Conservation (phyloP, 768 basidiomycete genomes). For the Tephrocybe sp. region DNA sequence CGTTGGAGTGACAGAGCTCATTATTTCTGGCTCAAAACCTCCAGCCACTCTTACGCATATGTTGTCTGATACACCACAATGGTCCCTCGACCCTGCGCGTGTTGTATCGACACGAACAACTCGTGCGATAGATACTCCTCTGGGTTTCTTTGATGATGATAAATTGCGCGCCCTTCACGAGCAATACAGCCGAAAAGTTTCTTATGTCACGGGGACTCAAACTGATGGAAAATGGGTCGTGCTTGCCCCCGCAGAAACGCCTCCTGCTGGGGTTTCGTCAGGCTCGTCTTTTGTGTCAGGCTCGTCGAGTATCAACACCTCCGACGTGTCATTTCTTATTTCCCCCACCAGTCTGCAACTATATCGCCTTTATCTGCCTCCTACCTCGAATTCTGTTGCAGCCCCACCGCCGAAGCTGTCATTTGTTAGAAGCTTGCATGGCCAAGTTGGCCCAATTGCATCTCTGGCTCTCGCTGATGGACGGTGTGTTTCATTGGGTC, state of each 20-base stretch:
- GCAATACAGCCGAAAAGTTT: slow-evolving; percentile 78
- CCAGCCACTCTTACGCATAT: slow-evolving; percentile 17
- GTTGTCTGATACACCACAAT: slow-evolving; percentile 7
- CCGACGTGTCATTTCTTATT: slow-evolving; percentile 16
- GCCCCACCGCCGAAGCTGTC: slow-evolving; percentile 59
- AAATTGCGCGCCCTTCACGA: slow-evolving; percentile 63
- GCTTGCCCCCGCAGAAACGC: slow-evolving; percentile 54
- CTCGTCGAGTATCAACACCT: slow-evolving; percentile 1
- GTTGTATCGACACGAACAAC: slow-evolving; percentile 60
- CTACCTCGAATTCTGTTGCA: slow-evolving; percentile 40
- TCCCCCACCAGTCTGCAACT: slow-evolving; percentile 62
- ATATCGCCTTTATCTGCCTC: slow-evolving; percentile 67
- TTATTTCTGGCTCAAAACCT: slow-evolving; percentile 44
- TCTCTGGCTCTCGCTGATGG: slow-evolving; percentile 77
- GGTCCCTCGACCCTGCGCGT: slow-evolving; percentile 32
- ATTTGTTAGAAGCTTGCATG: slow-evolving; percentile 70
- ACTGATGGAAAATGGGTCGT: slow-evolving; percentile 88
- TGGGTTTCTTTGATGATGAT: slow-evolving; percentile 67
- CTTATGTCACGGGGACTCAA: slow-evolving; percentile 66
- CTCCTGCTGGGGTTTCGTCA: slow-evolving; percentile 13
- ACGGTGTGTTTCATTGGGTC: slow-evolving; percentile 72
- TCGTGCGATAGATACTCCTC: slow-evolving; percentile 68
- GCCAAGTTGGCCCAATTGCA: slow-evolving; percentile 63
- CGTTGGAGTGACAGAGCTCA: slow-evolving; percentile 71
- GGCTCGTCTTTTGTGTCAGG: slow-evolving; percentile 16